A percentile compares a stretch with the other conserved stretches of the same genome.
Evolutionary conservation across 805 yeast genomes (phyloP).

Genomic region (Candida ascalaphidarum): DNA sequence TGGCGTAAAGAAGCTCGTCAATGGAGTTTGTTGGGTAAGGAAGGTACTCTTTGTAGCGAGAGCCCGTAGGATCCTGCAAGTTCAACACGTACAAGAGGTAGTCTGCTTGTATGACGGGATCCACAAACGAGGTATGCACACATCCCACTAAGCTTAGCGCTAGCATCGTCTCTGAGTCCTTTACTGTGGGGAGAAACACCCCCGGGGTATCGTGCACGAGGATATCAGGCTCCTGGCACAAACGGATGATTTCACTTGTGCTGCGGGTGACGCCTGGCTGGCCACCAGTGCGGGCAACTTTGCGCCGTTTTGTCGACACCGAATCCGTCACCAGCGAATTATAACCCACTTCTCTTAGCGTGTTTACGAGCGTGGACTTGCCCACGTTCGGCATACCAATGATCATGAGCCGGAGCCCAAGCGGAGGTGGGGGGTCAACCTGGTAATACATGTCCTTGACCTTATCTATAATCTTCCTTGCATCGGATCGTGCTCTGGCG

Average conservation of each 20-base stretch:
- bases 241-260: conserved; percentile 66
- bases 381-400: conserved; percentile 99
- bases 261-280: conserved; percentile 85
- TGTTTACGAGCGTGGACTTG: conserved; percentile 78
- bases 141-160: conserved; percentile 69
- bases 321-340: conserved; percentile 9
- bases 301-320: conserved; percentile 31
- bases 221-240: conserved; percentile 54
- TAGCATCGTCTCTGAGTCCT: conserved; percentile 61
- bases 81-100: conserved; percentile 71
- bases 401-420: conserved; percentile 69
- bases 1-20: conserved; percentile 41
- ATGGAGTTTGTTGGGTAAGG: conserved; percentile 66
- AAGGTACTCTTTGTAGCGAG: conserved; percentile 37
- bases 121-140: conserved; percentile 59
- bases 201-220: conserved; percentile 89
- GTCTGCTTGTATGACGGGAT: conserved; percentile 82
- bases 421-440: conserved; percentile 67
- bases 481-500: conserved; percentile 43
- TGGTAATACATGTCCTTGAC: conserved; percentile 36
- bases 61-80: conserved; percentile 42
- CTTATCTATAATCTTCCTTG: conserved; percentile 39
- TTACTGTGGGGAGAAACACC: conserved; percentile 70
- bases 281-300: conserved; percentile 80
- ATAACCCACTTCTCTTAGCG: conserved; percentile 43